Evolutionary conservation across 139 green algal genomes (phyloP).

Genomic region (Penium margaritaceum): DNA sequence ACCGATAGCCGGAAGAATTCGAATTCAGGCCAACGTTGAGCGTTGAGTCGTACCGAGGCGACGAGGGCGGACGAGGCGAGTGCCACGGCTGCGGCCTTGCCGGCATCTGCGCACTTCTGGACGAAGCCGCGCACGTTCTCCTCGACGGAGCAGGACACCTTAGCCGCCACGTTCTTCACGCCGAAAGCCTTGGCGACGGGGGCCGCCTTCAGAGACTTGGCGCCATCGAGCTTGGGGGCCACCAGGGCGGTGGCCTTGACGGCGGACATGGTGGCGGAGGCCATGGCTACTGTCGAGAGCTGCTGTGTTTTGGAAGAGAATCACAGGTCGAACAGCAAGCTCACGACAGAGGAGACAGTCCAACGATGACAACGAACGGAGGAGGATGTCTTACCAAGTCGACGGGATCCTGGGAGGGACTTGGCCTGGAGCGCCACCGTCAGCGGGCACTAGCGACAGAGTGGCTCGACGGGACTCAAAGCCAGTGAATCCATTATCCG

Average conservation of each 20-base stretch:
- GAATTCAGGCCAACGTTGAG: too few species aligned
- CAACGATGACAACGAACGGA: too few species aligned
- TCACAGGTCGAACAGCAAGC: too few species aligned
- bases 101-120: constrained; percentile 34
- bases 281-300: too few species aligned
- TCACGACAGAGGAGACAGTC: too few species aligned
- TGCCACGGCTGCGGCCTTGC: constrained; percentile 35
- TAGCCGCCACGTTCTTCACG: background rate
- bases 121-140: constrained; percentile 26
- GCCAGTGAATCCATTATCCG: too few species aligned
- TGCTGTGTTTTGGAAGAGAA: too few species aligned
- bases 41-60: background rate
- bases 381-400: too few species aligned
- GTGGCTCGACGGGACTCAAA: too few species aligned
- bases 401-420: too few species aligned
- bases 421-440: too few species aligned
- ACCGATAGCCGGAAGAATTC: background rate
- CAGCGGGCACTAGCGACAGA: too few species aligned
- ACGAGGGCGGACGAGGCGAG: constrained; percentile 34
- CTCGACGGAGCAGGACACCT: constrained; percentile 27
- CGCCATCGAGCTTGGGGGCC: background rate
- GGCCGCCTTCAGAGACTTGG: constrained; percentile 3
- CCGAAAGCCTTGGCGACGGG: constrained; percentile 26
- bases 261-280: constrained; percentile 5
- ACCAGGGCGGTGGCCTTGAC: constrained; percentile 3